These are phyloP conservation scores for Cytospora schulzeri DNA, from an alignment of 2,329 filamentous ascomycete genomes.

Conservation along the genomic window DNA sequence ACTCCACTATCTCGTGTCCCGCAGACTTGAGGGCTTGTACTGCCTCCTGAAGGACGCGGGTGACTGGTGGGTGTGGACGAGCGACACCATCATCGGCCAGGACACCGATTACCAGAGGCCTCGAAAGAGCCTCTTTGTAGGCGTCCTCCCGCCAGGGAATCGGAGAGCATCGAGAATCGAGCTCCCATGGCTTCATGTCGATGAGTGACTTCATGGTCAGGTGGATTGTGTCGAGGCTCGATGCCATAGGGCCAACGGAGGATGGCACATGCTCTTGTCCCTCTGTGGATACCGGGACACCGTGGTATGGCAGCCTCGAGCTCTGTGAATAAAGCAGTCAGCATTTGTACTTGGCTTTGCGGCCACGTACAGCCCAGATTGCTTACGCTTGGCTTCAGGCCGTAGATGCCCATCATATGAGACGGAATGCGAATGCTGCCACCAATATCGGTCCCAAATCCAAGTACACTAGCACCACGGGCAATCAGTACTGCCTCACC, in stretches of 20 bases:
- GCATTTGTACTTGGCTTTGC: not conserved
- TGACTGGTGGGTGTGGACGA: conserved; percentile 55
- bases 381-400: conserved; percentile 49
- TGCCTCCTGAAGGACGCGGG: conserved; percentile 45
- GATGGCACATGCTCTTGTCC: conserved; percentile 67
- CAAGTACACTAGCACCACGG: conserved; percentile 45
- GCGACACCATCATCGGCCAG: conserved; percentile 57
- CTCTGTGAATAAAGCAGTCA: conserved; percentile 44
- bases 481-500: conserved; percentile 46
- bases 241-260: conserved; percentile 60
- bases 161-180: conserved; percentile 55
- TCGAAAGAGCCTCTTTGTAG: conserved; percentile 43
- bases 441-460: conserved; percentile 55
- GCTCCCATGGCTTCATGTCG: conserved; percentile 51
- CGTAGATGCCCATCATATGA: conserved; percentile 50
- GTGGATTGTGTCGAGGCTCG: conserved; percentile 52
- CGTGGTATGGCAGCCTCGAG: conserved; percentile 58
- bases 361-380: conserved; percentile 39
- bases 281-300: conserved; percentile 62
- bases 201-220: conserved; percentile 51
- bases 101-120: conserved; percentile 52
- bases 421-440: conserved; percentile 53
- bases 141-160: conserved; percentile 54
- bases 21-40: conserved; percentile 42
- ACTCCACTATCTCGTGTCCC: conserved; percentile 58